Evolutionary conservation across 1,139 yeast genomes (phyloP).

Genomic region (Pichia sp.): DNA sequence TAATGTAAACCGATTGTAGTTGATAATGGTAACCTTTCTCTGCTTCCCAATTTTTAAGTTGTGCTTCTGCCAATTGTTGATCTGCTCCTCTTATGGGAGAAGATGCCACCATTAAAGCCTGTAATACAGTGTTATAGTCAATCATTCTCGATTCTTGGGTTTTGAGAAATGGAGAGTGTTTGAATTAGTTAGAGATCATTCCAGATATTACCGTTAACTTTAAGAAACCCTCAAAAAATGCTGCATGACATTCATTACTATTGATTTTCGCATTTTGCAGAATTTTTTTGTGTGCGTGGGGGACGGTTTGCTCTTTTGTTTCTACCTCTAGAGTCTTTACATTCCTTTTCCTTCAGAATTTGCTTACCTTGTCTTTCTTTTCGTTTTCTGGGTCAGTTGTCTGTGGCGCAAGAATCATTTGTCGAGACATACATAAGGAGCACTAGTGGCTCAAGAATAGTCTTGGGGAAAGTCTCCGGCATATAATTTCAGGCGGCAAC

Average conservation of each 20-base stretch:
- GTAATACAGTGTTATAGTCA: constrained; percentile 20
- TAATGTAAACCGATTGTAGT: constrained; percentile 46
- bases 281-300: too few species aligned
- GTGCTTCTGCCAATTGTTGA: constrained; percentile 49
- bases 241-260: too few species aligned
- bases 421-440: constrained; percentile 22
- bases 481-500: constrained; percentile 22
- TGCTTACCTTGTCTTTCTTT: background rate
- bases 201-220: too few species aligned
- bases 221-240: background rate
- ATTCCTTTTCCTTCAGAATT: constrained; percentile 25
- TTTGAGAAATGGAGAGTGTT: too few species aligned
- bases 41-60: constrained; percentile 60
- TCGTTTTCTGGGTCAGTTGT: constrained; percentile 1
- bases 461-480: constrained; percentile 28
- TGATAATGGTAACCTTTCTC: constrained; percentile 39
- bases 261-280: too few species aligned
- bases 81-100: constrained; percentile 20
- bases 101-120: constrained; percentile 22
- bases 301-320: too few species aligned
- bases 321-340: too few species aligned
- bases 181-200: too few species aligned
- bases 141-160: constrained; percentile 4
- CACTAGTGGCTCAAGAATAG: constrained; percentile 1
- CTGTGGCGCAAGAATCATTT: constrained; percentile 21